Evolutionary conservation across 2,329 filamentous ascomycete species (phyloP).

Genomic region (Fusarium hostae): DNA sequence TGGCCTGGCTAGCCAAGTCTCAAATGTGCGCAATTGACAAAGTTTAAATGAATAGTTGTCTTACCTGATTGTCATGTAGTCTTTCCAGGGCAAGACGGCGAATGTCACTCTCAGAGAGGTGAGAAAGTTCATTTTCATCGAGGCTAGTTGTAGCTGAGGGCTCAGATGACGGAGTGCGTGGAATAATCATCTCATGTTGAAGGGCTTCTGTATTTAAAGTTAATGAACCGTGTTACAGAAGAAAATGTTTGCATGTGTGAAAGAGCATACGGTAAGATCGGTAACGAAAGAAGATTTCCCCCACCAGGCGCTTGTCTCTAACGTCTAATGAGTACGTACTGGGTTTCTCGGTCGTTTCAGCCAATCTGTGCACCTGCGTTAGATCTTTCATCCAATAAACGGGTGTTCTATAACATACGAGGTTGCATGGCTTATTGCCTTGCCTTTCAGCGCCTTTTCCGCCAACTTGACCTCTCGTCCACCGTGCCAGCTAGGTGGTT

Average conservation of each 20-base stretch:
- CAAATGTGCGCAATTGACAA: fast-evolving
- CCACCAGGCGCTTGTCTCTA: background rate
- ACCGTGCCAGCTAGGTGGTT: fast-evolving
- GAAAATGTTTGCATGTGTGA: background rate
- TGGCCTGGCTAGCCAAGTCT: background rate
- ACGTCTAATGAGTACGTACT: fast-evolving
- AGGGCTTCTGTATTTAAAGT: slow-evolving; percentile 29
- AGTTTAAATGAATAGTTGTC: background rate
- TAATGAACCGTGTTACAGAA: background rate
- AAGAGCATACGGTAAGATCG: slow-evolving; percentile 34
- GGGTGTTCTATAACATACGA: slow-evolving; percentile 11
- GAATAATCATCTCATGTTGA: slow-evolving; percentile 39
- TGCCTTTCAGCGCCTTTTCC: slow-evolving; percentile 46
- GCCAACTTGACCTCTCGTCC: background rate
- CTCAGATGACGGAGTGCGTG: slow-evolving; percentile 16
- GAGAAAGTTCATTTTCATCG: background rate
- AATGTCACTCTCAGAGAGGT: slow-evolving; percentile 30
- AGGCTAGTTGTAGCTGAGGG: background rate
- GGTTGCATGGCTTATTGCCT: slow-evolving; percentile 39
- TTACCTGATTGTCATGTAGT: slow-evolving; percentile 29
- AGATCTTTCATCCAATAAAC: background rate
- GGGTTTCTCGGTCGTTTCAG: background rate
- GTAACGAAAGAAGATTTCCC: slow-evolving; percentile 34
- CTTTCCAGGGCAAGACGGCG: slow-evolving; percentile 35
- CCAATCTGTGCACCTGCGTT: background rate